Evolutionary conservation across 1,284 basidiomycete genomes (phyloP), one percentile per base, ranked within the genome.

Genomic region (Boletellus dicymbophilus): DNA sequence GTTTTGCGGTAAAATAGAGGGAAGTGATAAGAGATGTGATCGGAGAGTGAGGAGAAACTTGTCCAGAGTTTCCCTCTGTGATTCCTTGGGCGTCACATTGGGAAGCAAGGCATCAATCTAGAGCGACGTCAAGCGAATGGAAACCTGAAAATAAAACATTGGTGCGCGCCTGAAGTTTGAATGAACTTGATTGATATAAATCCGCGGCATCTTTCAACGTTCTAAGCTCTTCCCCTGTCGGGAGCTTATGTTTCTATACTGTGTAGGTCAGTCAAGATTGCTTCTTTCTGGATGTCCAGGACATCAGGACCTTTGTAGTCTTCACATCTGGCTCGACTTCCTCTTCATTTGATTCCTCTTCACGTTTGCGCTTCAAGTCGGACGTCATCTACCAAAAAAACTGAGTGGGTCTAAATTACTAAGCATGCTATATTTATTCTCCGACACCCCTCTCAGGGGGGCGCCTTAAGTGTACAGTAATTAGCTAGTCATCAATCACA

Each of bases 91-190:
- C 44, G 86, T 82, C 23, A 94, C 75, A 56, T 88, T 86, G 6
- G 90, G 87, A 11, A 96, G 74, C 9, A 96, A 74, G 0, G 82
- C 81, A 55, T 93, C 90, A 54, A 95, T 86, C 89, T 92, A 61
- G 25, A 31, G 25, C n/a, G 25, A 48, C 23, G n/a, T 30, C 39
- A 41, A 54, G 47, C 20, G 23, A 38, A 18, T 16, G 13, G 12
- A 30, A n/a, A 44, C 26, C 26, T 21, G 30, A n/a, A 8, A 6
- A 16, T 6, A 5, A 25, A n/a, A n/a, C 15, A 20, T 20, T 3
- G 37, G 31, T 16, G 59, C 74, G 34, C 46, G 88, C 89, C 76
- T 93, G 88, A 9, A 94, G 76, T 65, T 92, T 93, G 74, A 97
- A 93, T 2, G 93, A 81, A 47, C 81, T 90, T 1, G 92, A 95